Percentiles rank a stretch among this genome's conserved stretches.
phyloP scores from a whole-genome alignment of 768 basidiomycete species.

The Lactifluus volemus region DNA sequence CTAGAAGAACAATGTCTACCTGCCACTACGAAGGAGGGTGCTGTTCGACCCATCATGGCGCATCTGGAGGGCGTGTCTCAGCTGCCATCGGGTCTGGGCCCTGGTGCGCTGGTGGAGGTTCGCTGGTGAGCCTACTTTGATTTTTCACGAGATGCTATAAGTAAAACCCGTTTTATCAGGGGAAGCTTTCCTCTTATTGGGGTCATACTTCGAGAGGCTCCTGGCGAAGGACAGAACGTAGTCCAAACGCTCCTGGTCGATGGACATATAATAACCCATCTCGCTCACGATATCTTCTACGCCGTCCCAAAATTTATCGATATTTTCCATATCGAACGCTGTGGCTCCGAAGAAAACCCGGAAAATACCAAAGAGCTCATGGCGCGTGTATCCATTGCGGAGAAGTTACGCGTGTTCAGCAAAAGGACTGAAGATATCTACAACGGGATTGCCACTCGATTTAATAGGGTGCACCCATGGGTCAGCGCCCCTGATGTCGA shows the following conservation, averaged over 20 bases:
- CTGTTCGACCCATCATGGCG: neutral
- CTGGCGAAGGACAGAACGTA: conserved; percentile 4
- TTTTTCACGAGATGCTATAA: neutral
- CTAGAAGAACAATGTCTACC: neutral
- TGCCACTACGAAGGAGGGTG: neutral
- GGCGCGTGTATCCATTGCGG: conserved; percentile 60
- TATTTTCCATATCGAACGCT: conserved; percentile 37
- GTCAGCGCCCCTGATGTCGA: conserved; percentile 39
- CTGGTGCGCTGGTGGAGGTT: conserved; percentile 28
- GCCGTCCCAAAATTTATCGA: conserved; percentile 49
- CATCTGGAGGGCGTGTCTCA: neutral
- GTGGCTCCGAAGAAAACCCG: conserved; percentile 32
- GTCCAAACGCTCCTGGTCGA: conserved; percentile 4
- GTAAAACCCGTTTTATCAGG: neutral
- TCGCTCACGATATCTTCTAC: conserved; percentile 46
- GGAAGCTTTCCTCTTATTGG: neutral
- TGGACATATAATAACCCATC: conserved; percentile 3
- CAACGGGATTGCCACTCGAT: conserved; percentile 28
- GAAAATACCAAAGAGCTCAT: conserved; percentile 31
- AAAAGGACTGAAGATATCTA: conserved; percentile 35
- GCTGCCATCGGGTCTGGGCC: neutral
- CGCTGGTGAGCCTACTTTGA: conserved; percentile 21
- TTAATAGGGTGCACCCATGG: conserved; percentile 32
- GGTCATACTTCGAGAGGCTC: neutral
- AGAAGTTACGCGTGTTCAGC: conserved; percentile 46